Conservation (phyloP, 2,329 filamentous ascomycete genomes). For the Myriangium duriaei region DNA sequence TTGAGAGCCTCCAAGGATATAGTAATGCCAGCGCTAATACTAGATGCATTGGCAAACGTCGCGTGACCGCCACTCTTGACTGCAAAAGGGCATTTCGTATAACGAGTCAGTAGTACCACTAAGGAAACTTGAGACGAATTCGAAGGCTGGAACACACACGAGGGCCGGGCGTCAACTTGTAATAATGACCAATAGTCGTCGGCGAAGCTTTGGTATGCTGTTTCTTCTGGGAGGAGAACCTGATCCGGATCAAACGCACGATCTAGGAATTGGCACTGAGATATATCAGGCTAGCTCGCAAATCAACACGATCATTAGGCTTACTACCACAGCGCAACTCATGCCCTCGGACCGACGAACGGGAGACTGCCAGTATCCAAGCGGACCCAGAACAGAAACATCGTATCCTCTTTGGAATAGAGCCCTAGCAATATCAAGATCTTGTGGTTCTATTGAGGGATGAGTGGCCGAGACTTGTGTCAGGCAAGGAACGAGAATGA, state of each 20-base stretch:
- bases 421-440: too few species aligned
- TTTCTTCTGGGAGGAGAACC: not conserved
- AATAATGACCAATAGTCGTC: slow-evolving; percentile 5
- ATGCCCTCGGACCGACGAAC: too few species aligned
- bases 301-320: too few species aligned
- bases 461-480: too few species aligned
- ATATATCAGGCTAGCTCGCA: too few species aligned
- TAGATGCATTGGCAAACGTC: slow-evolving; percentile 15
- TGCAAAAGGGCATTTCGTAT: slow-evolving; percentile 16
- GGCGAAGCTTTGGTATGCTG: slow-evolving; percentile 1
- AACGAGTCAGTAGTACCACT: slow-evolving; percentile 1
- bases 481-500: too few species aligned
- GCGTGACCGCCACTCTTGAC: slow-evolving; percentile 20
- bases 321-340: too few species aligned
- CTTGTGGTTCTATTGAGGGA: too few species aligned
- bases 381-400: too few species aligned
- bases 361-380: too few species aligned
- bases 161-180: slow-evolving; percentile 1
- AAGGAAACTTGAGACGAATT: slow-evolving; percentile 1
- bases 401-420: too few species aligned
- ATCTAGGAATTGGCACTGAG: too few species aligned
- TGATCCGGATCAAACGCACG: not conserved
- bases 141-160: slow-evolving; percentile 5
- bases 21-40: slow-evolving; percentile 17
- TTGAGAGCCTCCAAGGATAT: slow-evolving; percentile 16